Evolutionary conservation across 805 yeast species (phyloP).

Genomic region (Candida verbasci): DNA sequence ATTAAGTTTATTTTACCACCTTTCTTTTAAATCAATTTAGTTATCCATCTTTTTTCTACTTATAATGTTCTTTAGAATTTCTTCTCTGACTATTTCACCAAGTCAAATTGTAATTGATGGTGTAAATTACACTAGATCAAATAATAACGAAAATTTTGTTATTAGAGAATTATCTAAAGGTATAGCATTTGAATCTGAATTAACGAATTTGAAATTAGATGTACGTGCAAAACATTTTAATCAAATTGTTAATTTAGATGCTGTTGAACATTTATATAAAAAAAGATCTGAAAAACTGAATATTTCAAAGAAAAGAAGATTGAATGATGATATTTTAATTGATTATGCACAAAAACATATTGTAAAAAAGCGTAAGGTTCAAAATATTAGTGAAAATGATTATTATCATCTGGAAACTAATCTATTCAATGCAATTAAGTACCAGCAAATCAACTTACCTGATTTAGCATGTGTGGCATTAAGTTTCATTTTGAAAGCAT

Average conservation of each 20-base stretch:
- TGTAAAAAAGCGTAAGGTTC: background rate
- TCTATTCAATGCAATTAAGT: background rate
- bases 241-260: conserved; percentile 1
- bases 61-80: conserved; percentile 1
- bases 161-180: conserved; percentile 2
- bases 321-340: background rate
- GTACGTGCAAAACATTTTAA: conserved; percentile 1
- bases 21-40: too few relatives aligned
- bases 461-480: background rate
- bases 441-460: background rate
- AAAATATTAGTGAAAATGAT: background rate
- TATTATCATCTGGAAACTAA: conserved; percentile 1
- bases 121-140: conserved; percentile 2
- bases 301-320: background rate
- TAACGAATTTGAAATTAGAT: conserved; percentile 3
- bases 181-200: conserved; percentile 2
- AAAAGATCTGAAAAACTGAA: conserved; percentile 1
- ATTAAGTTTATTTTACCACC: too few relatives aligned
- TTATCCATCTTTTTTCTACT: too few relatives aligned
- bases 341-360: conserved; percentile 2
- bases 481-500: background rate
- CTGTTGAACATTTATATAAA: conserved; percentile 1
- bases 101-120: background rate
- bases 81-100: conserved; percentile 1
- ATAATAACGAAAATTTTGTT: background rate